phyloP scores from a whole-genome alignment of 805 yeast species.

The Candida ponderosae region DNA sequence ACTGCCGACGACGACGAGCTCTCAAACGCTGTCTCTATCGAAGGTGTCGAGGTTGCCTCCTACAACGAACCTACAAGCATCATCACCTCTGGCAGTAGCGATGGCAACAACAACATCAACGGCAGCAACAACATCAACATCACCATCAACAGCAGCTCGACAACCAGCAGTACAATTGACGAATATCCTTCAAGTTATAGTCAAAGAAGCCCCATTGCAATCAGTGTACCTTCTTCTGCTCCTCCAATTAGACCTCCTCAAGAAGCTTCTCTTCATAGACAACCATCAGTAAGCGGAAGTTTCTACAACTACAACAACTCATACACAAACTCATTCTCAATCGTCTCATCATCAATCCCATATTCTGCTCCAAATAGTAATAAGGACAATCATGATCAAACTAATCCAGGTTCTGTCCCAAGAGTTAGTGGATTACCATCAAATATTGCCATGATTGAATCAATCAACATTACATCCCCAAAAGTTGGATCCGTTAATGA shows the following conservation, averaged over 20 bases:
- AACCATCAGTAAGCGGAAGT: constrained; percentile 9
- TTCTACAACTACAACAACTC: constrained; percentile 2
- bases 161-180: too few species aligned
- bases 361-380: constrained; percentile 67
- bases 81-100: neutral
- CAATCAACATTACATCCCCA: constrained; percentile 68
- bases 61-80: neutral
- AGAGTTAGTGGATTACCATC: constrained; percentile 29
- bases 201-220: constrained; percentile 18
- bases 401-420: constrained; percentile 21
- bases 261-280: constrained; percentile 20
- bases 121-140: constrained; percentile 1
- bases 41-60: constrained; percentile 19
- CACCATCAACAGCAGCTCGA: constrained; percentile 5
- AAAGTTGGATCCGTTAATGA: constrained; percentile 45
- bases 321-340: constrained; percentile 18
- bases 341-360: constrained; percentile 53
- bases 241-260: constrained; percentile 23
- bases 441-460: constrained; percentile 34
- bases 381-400: constrained; percentile 18
- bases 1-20: constrained; percentile 6
- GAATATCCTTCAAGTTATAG: constrained; percentile 3
- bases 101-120: neutral
- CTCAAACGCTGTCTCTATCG: constrained; percentile 19
- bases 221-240: constrained; percentile 9